A percentile compares a stretch with the other conserved stretches of the same genome.
Evolutionary conservation across 2,329 filamentous ascomycete genomes (phyloP).

Genomic region (Neurospora crassa): DNA sequence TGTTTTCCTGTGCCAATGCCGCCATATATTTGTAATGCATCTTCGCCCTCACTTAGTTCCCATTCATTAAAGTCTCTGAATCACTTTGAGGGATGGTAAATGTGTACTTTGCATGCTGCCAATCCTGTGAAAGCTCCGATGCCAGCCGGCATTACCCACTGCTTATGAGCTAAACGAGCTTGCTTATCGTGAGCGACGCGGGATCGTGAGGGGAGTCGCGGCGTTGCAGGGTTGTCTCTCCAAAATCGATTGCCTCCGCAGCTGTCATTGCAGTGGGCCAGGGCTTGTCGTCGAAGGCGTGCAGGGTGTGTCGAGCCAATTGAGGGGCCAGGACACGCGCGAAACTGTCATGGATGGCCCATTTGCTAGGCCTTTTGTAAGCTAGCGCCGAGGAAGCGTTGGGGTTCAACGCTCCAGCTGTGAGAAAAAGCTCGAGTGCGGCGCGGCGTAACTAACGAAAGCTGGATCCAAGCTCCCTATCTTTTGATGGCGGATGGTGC

Average conservation of each 20-base stretch:
- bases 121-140: neutral
- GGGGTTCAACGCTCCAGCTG: conserved; percentile 18
- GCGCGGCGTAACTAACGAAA: conserved; percentile 7
- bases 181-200: neutral
- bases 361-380: conserved; percentile 11
- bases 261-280: neutral
- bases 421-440: conserved; percentile 10
- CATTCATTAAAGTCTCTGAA: neutral
- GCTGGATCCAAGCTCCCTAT: conserved; percentile 15
- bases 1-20: neutral
- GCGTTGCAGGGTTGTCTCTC: neutral
- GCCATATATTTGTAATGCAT: neutral
- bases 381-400: conserved; percentile 16
- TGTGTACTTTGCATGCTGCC: neutral
- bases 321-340: neutral
- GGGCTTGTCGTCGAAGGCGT: neutral
- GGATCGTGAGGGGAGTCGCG: neutral
- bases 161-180: neutral
- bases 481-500: conserved; percentile 6
- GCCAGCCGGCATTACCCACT: neutral
- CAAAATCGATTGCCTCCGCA: neutral
- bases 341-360: neutral
- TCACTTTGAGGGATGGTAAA: neutral
- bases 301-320: neutral
- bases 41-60: neutral